Conservation (phyloP, 2,329 filamentous ascomycete genomes). For the Botryotinia calthae region DNA sequence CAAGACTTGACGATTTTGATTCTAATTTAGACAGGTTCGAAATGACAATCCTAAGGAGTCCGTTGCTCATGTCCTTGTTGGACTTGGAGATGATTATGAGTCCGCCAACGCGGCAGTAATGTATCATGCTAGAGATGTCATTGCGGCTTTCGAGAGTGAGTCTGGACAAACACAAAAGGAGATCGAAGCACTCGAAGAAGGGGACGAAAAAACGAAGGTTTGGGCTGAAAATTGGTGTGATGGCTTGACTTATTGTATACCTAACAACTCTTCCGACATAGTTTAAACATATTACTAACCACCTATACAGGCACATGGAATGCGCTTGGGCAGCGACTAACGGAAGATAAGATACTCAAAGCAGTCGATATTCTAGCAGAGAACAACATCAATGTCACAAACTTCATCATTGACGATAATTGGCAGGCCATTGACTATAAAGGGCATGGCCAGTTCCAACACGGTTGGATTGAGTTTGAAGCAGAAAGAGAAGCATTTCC, state of each 20-base stretch:
- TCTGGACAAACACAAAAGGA: slow-evolving; percentile 48
- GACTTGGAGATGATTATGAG: slow-evolving; percentile 71
- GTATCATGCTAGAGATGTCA: slow-evolving; percentile 76
- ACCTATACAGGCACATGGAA: slow-evolving; percentile 75
- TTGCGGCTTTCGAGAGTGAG: slow-evolving; percentile 47
- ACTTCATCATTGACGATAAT: slow-evolving; percentile 93
- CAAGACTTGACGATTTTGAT: not conserved
- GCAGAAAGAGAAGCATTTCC: slow-evolving; percentile 79
- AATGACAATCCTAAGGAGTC: slow-evolving; percentile 64
- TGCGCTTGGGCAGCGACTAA: slow-evolving; percentile 77
- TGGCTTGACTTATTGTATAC: slow-evolving; percentile 76
- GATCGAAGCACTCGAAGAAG: slow-evolving; percentile 46
- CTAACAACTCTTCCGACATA: not conserved
- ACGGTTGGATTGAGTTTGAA: slow-evolving; percentile 80
- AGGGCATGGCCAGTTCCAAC: slow-evolving; percentile 52
- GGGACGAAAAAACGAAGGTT: slow-evolving; percentile 46
- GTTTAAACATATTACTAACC: not conserved
- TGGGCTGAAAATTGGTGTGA: slow-evolving; percentile 92
- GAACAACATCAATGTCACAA: slow-evolving; percentile 74
- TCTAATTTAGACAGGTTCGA: slow-evolving; percentile 45
- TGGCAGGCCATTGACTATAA: slow-evolving; percentile 75
- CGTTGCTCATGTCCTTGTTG: slow-evolving; percentile 63
- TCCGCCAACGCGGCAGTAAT: slow-evolving; percentile 75
- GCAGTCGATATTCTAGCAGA: slow-evolving; percentile 70
- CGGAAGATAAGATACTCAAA: slow-evolving; percentile 72